Percentiles rank a stretch among this genome's conserved stretches.
phyloP scores from a whole-genome alignment of 805 yeast genomes.

The Priceomyces haplophilus region DNA sequence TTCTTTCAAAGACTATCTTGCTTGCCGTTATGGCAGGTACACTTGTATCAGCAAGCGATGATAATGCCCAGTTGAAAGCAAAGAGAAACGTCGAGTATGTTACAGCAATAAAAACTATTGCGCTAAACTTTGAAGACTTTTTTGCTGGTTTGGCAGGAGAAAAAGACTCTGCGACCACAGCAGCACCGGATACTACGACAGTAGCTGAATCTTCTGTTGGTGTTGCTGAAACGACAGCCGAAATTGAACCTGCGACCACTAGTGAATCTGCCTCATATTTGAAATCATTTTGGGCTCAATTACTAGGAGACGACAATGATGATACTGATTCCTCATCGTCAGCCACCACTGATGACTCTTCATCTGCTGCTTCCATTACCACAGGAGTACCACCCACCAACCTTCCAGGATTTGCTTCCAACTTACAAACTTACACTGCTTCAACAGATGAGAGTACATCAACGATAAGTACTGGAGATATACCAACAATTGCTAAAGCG shows the following conservation, averaged over 20 bases:
- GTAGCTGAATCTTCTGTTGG: slow-evolving; percentile 27
- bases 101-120: slow-evolving; percentile 10
- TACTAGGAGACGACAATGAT: slow-evolving; percentile 6
- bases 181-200: slow-evolving; percentile 3
- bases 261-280: background rate
- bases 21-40: background rate
- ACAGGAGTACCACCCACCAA: slow-evolving; percentile 2
- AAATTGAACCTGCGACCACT: slow-evolving; percentile 8
- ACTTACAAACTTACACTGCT: background rate
- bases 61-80: background rate
- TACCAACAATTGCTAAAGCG: slow-evolving; percentile 7
- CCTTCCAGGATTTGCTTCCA: background rate
- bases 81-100: slow-evolving; percentile 8
- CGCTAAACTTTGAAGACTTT: slow-evolving; percentile 10
- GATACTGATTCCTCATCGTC: slow-evolving; percentile 6
- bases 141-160: slow-evolving; percentile 1
- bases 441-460: background rate
- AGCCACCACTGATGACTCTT: slow-evolving; percentile 19
- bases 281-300: slow-evolving; percentile 3
- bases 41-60: background rate
- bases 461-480: background rate
- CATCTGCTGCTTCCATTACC: slow-evolving; percentile 18
- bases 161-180: slow-evolving; percentile 4
- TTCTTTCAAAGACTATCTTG: background rate
- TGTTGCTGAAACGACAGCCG: slow-evolving; percentile 23